Conservation (phyloP, 495 filamentous ascomycete species). For the Hypoxylon subgilvum region DNA sequence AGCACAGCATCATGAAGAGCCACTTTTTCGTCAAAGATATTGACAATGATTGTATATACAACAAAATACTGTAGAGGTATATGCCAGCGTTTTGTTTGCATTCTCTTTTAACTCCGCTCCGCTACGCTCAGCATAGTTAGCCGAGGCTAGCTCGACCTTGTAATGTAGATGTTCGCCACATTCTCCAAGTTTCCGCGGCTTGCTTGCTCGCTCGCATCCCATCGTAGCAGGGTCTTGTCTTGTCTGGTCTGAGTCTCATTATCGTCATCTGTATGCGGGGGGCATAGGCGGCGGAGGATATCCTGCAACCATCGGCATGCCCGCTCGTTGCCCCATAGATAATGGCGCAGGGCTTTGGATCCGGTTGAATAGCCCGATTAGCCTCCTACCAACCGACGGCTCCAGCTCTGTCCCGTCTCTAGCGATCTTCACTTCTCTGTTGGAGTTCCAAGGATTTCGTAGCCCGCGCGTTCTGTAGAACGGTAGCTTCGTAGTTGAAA, state of each 20-base stretch:
- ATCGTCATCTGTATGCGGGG: constrained; percentile 31
- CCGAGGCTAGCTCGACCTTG: constrained; percentile 25
- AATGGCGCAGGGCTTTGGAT: constrained; percentile 50
- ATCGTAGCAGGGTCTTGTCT: too few relatives aligned
- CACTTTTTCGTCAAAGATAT: constrained; percentile 23
- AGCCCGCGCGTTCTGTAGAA: constrained; percentile 90
- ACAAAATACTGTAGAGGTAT: constrained; percentile 23
- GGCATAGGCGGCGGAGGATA: constrained; percentile 40
- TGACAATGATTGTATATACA: constrained; percentile 24
- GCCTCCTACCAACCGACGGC: constrained; percentile 74
- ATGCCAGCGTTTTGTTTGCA: neutral
- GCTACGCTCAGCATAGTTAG: constrained; percentile 34
- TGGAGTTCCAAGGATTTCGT: constrained; percentile 95
- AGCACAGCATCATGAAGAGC: constrained; percentile 35
- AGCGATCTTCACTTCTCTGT: constrained; percentile 95
- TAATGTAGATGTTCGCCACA: constrained; percentile 12
- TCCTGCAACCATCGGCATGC: constrained; percentile 36
- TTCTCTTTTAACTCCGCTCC: constrained; percentile 10
- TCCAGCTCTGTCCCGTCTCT: constrained; percentile 95
- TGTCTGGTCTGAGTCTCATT: constrained; percentile 2
- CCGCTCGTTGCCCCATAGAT: constrained; percentile 30
- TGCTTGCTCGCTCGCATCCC: neutral
- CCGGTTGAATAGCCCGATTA: constrained; percentile 80
- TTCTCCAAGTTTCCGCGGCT: constrained; percentile 6
- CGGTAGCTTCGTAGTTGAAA: constrained; percentile 82